A percentile compares a stretch with the other conserved stretches of the same genome.
Conservation (phyloP, 2,329 filamentous ascomycete genomes). For the Akanthomyces dipterigenus region DNA sequence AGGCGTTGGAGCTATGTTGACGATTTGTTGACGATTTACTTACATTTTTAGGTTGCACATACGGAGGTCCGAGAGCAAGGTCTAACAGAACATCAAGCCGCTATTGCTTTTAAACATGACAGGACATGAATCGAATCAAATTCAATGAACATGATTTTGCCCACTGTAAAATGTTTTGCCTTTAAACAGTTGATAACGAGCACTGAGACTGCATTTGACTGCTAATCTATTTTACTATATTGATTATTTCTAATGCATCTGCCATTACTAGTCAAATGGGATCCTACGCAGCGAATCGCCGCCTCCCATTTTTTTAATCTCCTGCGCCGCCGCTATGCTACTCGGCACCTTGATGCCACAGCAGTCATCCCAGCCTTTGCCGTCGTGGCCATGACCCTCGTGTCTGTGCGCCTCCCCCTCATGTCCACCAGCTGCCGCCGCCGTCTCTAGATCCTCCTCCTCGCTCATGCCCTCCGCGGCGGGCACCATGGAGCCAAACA, state of each 20-base stretch:
- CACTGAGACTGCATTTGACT: neutral
- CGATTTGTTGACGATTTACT: conserved; percentile 9
- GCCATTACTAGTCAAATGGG: conserved; percentile 65
- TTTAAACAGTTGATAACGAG: neutral
- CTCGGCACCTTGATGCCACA: conserved; percentile 97
- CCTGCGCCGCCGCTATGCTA: conserved; percentile 82
- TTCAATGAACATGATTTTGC: neutral
- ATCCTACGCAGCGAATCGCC: conserved; percentile 61
- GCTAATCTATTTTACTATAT: neutral
- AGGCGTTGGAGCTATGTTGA: conserved; percentile 8
- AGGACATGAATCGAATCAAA: conserved; percentile 3
- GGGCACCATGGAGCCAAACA: conserved; percentile 82
- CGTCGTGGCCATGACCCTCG: conserved; percentile 56
- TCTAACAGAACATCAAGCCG: conserved; percentile 10
- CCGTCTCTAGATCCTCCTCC: conserved; percentile 46
- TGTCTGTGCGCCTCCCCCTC: conserved; percentile 52
- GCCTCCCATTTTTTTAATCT: conserved; percentile 69
- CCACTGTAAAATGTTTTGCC: neutral
- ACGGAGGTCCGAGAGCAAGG: neutral
- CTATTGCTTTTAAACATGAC: conserved; percentile 3
- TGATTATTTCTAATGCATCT: neutral
- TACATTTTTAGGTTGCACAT: conserved; percentile 3
- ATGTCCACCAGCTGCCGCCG: conserved; percentile 35
- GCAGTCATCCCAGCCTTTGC: conserved; percentile 83
- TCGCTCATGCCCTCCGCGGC: conserved; percentile 76